These are phyloP conservation scores for Sphagnum contortum DNA, from an alignment of 225 moss, liverwort and hornwort genomes.

Conservation along the genomic window DNA sequence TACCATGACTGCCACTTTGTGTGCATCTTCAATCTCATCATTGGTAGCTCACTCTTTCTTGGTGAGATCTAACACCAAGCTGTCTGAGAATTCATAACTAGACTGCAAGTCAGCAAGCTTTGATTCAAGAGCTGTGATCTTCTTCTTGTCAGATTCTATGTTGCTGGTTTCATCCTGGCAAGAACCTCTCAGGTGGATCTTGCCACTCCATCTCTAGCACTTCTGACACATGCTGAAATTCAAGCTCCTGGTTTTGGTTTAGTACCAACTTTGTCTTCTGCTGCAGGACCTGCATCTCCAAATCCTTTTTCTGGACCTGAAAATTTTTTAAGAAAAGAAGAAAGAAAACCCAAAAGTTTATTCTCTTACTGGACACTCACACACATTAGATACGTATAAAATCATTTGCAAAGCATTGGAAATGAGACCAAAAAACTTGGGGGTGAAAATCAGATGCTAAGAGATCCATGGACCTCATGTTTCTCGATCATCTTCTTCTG, in stretches of 20 bases:
- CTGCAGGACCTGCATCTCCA: conserved; percentile 32
- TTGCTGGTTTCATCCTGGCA: too few relatives aligned
- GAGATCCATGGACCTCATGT: conserved; percentile 40
- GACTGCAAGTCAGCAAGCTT: too few relatives aligned
- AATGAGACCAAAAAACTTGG: background rate
- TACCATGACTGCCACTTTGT: conserved; percentile 30
- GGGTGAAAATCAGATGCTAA: background rate
- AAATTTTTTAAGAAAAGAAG: background rate
- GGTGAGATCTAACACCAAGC: conserved; percentile 13
- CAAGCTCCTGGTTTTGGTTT: conserved; percentile 41
- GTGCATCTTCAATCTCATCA: conserved; percentile 49
- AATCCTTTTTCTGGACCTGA: conserved; percentile 41
- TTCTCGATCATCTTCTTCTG: conserved; percentile 59
- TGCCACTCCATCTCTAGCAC: conserved; percentile 34
- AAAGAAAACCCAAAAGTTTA: background rate
- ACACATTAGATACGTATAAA: background rate
- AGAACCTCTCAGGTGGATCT: background rate
- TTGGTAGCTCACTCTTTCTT: conserved; percentile 24
- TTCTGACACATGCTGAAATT: conserved; percentile 34
- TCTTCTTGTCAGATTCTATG: conserved; percentile 9
- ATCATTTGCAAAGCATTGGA: background rate
- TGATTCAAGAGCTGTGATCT: conserved; percentile 32
- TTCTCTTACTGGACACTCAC: too few relatives aligned
- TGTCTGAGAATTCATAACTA: conserved; percentile 14
- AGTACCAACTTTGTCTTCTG: conserved; percentile 35